These are phyloP conservation scores for Paecilomyces fulvus DNA, from an alignment of 2,329 filamentous ascomycete genomes.

Conservation along the genomic window DNA sequence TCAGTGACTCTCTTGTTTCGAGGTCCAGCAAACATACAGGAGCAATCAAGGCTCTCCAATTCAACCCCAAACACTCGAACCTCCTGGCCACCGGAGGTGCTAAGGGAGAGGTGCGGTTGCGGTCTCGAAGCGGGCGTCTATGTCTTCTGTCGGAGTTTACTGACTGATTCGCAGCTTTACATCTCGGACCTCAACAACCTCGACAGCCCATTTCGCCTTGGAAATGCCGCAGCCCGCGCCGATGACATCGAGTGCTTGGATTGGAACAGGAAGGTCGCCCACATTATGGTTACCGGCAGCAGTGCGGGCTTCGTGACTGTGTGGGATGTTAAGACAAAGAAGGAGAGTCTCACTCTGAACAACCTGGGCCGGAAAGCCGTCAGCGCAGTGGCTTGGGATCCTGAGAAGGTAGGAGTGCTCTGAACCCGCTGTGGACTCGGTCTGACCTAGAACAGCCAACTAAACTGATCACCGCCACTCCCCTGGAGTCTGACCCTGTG, in stretches of 20 bases:
- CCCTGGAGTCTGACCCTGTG: conserved; percentile 77
- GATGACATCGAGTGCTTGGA: conserved; percentile 95
- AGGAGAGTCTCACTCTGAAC: conserved; percentile 91
- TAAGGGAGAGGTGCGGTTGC: conserved; percentile 62
- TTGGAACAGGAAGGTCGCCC: conserved; percentile 96
- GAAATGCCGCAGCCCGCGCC: conserved; percentile 76
- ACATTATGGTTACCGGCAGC: conserved; percentile 91
- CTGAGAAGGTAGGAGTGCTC: conserved; percentile 55
- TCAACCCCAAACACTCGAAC: conserved; percentile 87
- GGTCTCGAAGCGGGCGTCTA: neutral
- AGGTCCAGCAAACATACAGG: conserved; percentile 84
- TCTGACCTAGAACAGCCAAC: conserved; percentile 50
- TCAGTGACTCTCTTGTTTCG: conserved; percentile 69
- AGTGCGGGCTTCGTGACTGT: conserved; percentile 93
- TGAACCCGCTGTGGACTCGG: neutral
- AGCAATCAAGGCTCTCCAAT: conserved; percentile 88
- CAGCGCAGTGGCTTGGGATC: conserved; percentile 95
- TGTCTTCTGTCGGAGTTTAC: neutral
- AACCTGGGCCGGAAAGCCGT: conserved; percentile 81
- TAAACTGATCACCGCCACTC: conserved; percentile 84
- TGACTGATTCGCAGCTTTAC: conserved; percentile 50
- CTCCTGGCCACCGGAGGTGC: conserved; percentile 86
- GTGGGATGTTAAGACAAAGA: conserved; percentile 97
- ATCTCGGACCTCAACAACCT: conserved; percentile 92
- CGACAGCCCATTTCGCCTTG: conserved; percentile 77